Conservation (phyloP, 23 red algal genomes). For the Pyropia haitanensis region DNA sequence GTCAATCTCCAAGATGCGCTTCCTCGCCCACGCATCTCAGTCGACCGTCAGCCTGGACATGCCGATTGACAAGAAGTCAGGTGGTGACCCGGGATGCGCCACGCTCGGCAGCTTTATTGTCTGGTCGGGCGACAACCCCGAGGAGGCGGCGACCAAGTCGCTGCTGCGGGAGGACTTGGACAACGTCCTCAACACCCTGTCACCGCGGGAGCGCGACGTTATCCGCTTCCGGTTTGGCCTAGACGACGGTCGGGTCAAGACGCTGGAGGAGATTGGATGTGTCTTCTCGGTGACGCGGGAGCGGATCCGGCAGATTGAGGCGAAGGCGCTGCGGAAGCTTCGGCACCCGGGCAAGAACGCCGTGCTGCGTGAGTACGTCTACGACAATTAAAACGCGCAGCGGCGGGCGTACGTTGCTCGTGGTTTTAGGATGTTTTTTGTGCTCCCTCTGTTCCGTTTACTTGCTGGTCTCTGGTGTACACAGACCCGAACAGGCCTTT, state of each 20-base stretch:
- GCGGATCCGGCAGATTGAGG: constrained; percentile 77
- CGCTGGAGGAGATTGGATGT: constrained; percentile 78
- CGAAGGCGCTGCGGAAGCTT: constrained; percentile 76
- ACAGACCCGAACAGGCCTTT: too few species aligned
- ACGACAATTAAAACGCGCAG: too few species aligned
- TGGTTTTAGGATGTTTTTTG: too few species aligned
- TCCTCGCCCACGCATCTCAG: constrained; percentile 22
- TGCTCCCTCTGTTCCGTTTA: too few species aligned
- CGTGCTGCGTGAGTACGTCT: constrained; percentile 50
- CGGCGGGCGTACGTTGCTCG: too few species aligned
- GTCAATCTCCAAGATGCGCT: constrained; percentile 24
- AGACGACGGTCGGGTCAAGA: constrained; percentile 82
- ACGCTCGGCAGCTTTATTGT: constrained; percentile 30
- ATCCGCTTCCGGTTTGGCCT: constrained; percentile 85
- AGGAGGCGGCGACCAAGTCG: constrained; percentile 52
- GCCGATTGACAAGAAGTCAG: constrained; percentile 21
- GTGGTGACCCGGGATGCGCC: constrained; percentile 43
- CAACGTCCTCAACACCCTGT: constrained; percentile 62
- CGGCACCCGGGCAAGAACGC: constrained; percentile 61
- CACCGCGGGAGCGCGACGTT: constrained; percentile 63
- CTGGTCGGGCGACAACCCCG: constrained; percentile 30
- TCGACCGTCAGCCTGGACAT: constrained; percentile 37
- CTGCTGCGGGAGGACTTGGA: constrained; percentile 83
- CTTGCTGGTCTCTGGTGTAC: too few species aligned
- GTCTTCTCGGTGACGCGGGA: constrained; percentile 83